These are phyloP conservation scores for Ensete ventricosum DNA, from an alignment of 176 grass and related monocot genomes.

Conservation along the genomic window DNA sequence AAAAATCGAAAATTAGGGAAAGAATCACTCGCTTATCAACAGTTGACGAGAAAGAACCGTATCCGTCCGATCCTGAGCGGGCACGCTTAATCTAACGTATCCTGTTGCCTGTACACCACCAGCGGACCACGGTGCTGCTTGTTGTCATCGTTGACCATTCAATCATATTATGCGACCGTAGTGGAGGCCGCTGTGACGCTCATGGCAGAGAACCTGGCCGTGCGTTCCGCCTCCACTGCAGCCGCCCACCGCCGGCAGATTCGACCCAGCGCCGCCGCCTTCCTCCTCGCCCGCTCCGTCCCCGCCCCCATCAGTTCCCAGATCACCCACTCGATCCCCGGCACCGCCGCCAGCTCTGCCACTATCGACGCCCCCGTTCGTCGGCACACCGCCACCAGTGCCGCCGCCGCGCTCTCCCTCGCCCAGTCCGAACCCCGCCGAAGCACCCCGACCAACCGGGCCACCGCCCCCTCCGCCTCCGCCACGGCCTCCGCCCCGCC, in stretches of 20 bases:
- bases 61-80: neutral
- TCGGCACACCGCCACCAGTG: conserved; percentile 69
- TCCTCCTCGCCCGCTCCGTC: conserved; percentile 57
- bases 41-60: neutral
- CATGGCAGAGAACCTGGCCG: too few species aligned
- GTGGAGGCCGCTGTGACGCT: neutral
- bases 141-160: too few species aligned
- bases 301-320: conserved; percentile 89
- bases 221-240: conserved; percentile 1
- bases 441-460: conserved; percentile 42
- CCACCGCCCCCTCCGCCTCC: conserved; percentile 26
- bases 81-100: too few species aligned
- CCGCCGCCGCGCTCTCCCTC: conserved; percentile 49
- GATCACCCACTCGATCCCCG: conserved; percentile 76
- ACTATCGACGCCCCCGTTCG: conserved; percentile 38
- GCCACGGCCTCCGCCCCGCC: conserved; percentile 72
- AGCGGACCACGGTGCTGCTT: too few species aligned
- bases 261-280: conserved; percentile 80
- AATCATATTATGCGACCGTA: conserved; percentile 32
- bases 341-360: conserved; percentile 41
- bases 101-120: too few species aligned
- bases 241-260: conserved; percentile 61
- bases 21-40: neutral
- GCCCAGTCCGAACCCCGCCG: conserved; percentile 39
- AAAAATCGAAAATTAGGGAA: neutral